Evolutionary conservation across 108 stramenopile genomes (phyloP).

Genomic region (Fragilaria radians): DNA sequence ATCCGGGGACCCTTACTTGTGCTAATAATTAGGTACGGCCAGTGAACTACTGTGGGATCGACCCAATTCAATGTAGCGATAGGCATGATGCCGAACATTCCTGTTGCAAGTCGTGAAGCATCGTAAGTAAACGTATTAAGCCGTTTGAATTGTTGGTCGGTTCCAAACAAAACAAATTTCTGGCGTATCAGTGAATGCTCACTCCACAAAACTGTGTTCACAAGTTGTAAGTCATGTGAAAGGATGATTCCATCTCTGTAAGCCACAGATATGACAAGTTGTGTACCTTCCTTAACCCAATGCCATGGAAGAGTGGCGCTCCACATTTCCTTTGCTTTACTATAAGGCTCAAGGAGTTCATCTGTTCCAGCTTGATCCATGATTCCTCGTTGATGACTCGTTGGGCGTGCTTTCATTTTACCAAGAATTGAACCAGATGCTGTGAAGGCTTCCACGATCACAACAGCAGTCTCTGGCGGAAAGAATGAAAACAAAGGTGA

Average conservation of each 20-base stretch:
- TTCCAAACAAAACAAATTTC: slow-evolving; percentile 8
- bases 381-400: background rate
- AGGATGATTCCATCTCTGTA: background rate
- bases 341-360: slow-evolving; percentile 1
- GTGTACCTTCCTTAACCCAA: slow-evolving; percentile 7
- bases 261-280: background rate
- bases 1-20: background rate
- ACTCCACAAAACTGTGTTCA: background rate
- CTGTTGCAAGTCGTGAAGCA: background rate
- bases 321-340: slow-evolving; percentile 6
- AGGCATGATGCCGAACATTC: slow-evolving; percentile 11
- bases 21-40: background rate
- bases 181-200: slow-evolving; percentile 1
- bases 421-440: background rate
- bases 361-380: slow-evolving; percentile 3
- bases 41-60: background rate
- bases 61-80: slow-evolving; percentile 2
- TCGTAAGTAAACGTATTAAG: slow-evolving; percentile 4
- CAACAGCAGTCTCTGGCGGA: background rate
- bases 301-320: slow-evolving; percentile 1
- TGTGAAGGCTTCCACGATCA: background rate
- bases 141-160: background rate
- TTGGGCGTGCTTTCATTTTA: background rate
- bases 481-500: background rate
- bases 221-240: background rate